These are phyloP conservation scores for Elsinoe ampelina DNA, from an alignment of 2,329 filamentous ascomycete genomes.

Conservation along the genomic window DNA sequence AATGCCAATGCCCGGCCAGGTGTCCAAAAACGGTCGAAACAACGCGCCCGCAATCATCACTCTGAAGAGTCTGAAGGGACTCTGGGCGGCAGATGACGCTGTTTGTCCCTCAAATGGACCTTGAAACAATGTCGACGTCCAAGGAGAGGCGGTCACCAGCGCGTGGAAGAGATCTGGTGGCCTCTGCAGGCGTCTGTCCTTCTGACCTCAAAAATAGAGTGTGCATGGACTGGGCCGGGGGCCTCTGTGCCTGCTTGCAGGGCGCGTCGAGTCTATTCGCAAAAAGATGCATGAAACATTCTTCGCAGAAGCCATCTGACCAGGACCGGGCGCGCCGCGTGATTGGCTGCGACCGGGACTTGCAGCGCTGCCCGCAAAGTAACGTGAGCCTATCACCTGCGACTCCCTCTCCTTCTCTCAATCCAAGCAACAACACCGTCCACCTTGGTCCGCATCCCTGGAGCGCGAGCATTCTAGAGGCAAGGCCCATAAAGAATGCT, in stretches of 20 bases:
- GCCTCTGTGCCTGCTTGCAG: neutral
- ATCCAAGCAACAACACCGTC: slow-evolving; percentile 4
- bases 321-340: neutral
- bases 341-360: slow-evolving; percentile 1
- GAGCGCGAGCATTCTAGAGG: slow-evolving; percentile 12
- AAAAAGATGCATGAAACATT: neutral
- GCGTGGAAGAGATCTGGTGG: neutral
- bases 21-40: neutral
- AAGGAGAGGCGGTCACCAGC: neutral
- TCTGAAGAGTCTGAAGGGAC: neutral
- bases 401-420: slow-evolving; percentile 10
- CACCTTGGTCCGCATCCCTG: neutral
- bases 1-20: slow-evolving; percentile 7
- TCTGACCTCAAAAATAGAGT: slow-evolving; percentile 12
- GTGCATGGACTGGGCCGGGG: slow-evolving; percentile 3
- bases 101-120: neutral
- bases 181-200: slow-evolving; percentile 2
- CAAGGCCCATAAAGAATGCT: slow-evolving; percentile 12
- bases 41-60: neutral
- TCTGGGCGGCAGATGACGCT: slow-evolving; percentile 12
- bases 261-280: neutral
- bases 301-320: neutral
- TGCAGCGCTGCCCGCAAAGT: slow-evolving; percentile 1
- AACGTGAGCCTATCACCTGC: slow-evolving; percentile 8
- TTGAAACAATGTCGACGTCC: neutral